A percentile compares a stretch with the other conserved stretches of the same genome.
These are phyloP conservation scores for Phylloporus scabripes DNA, from an alignment of 768 basidiomycete species.

Conservation along the genomic window DNA sequence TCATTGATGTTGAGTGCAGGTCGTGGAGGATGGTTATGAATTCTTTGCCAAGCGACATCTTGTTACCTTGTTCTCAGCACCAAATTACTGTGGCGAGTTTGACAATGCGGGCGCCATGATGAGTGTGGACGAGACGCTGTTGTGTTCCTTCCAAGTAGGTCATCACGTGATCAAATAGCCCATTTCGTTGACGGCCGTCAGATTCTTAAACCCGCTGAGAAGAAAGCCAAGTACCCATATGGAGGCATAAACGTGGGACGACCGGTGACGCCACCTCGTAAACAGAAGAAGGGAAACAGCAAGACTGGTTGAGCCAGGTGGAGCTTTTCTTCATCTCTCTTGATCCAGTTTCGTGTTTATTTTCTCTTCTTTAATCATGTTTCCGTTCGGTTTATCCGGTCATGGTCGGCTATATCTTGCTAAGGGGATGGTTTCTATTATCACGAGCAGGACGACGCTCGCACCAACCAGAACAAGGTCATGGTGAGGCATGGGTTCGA, in stretches of 20 bases:
- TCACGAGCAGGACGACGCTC: slow-evolving; percentile 16
- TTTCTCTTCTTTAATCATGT: slow-evolving; percentile 25
- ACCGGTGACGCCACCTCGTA: slow-evolving; percentile 92
- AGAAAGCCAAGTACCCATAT: slow-evolving; percentile 92
- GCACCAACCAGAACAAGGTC: slow-evolving; percentile 11
- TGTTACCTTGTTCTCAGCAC: slow-evolving; percentile 95
- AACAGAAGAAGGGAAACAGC: slow-evolving; percentile 94
- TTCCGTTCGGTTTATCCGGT: slow-evolving; percentile 21
- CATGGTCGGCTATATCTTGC: slow-evolving; percentile 27
- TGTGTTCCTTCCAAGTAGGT: slow-evolving; percentile 95
- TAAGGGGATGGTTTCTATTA: slow-evolving; percentile 15
- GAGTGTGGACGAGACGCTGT: slow-evolving; percentile 95
- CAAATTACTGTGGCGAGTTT: slow-evolving; percentile 94
- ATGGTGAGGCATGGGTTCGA: slow-evolving; percentile 12
- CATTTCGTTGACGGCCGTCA: slow-evolving; percentile 25
- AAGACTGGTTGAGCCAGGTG: slow-evolving; percentile 47
- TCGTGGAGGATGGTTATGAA: slow-evolving; percentile 98
- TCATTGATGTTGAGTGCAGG: slow-evolving; percentile 40
- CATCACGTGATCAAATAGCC: slow-evolving; percentile 7
- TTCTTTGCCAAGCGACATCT: slow-evolving; percentile 98
- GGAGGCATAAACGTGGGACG: slow-evolving; percentile 83
- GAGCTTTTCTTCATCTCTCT: slow-evolving; percentile 24
- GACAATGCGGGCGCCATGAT: slow-evolving; percentile 99
- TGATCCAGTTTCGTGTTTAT: slow-evolving; percentile 27
- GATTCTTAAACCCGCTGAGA: slow-evolving; percentile 99